phyloP scores from a whole-genome alignment of 768 basidiomycete genomes.

The Pholiota molesta region DNA sequence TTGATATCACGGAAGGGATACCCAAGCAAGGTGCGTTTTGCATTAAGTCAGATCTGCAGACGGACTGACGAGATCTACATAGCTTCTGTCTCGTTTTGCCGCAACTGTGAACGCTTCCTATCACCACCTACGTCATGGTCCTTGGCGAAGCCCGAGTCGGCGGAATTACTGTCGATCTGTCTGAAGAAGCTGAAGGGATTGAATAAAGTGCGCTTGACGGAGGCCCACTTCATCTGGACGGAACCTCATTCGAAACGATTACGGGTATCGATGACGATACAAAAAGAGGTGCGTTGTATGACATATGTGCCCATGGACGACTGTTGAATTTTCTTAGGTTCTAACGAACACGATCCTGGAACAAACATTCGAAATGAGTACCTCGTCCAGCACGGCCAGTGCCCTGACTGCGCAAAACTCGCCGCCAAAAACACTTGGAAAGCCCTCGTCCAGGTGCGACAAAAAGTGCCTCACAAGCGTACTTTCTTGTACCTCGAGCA shows the following conservation, averaged over 20 bases:
- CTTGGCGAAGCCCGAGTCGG: conserved; percentile 83
- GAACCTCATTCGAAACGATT: conserved; percentile 96
- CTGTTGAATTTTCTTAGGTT: conserved; percentile 46
- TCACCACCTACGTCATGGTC: conserved; percentile 90
- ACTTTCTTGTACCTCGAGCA: conserved; percentile 98
- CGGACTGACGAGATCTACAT: not conserved
- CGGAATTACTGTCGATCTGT: conserved; percentile 93
- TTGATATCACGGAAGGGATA: conserved; percentile 98
- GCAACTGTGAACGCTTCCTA: conserved; percentile 95
- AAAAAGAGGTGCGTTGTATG: conserved; percentile 78
- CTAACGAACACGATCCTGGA: conserved; percentile 94
- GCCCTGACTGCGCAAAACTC: conserved; percentile 89
- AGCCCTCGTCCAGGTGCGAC: conserved; percentile 96
- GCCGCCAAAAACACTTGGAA: conserved; percentile 99
- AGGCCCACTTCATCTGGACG: conserved; percentile 99
- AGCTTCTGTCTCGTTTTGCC: conserved; percentile 91
- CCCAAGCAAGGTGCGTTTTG: conserved; percentile 79
- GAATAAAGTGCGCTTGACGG: conserved; percentile 93
- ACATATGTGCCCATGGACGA: not conserved
- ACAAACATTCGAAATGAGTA: conserved; percentile 98
- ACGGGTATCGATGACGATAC: conserved; percentile 92
- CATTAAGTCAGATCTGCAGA: not conserved
- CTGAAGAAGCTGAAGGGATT: conserved; percentile 94
- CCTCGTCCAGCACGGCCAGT: conserved; percentile 93
- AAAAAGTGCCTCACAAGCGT: conserved; percentile 97